phyloP scores from a whole-genome alignment of 345 rosid genomes.

The Eucalyptus decipiens region DNA sequence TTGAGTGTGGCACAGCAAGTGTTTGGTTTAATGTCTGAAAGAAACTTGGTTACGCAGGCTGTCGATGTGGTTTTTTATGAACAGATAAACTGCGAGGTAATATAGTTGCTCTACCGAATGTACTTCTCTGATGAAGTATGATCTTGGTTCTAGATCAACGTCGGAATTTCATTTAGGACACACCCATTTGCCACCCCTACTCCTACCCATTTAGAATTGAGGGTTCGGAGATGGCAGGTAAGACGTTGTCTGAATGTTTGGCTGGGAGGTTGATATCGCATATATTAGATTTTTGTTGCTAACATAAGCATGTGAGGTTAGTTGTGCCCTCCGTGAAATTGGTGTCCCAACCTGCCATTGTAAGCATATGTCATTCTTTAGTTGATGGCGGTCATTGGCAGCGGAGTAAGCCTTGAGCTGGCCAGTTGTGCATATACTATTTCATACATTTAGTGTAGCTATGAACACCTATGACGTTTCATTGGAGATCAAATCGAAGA shows the following conservation, averaged over 20 bases:
- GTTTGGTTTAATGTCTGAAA: not conserved
- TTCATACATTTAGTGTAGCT: not conserved
- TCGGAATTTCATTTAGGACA: not conserved
- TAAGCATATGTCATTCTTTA: not conserved
- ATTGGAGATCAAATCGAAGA: not conserved
- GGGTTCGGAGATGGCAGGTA: not conserved
- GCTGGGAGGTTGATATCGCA: not conserved
- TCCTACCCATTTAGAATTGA: not conserved
- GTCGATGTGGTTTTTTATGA: not conserved
- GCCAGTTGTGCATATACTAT: not conserved
- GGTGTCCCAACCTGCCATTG: not conserved
- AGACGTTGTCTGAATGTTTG: not conserved
- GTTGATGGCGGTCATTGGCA: accelerated
- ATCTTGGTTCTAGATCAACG: not conserved
- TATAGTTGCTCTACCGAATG: not conserved
- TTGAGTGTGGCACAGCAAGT: not conserved
- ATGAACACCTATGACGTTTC: not conserved
- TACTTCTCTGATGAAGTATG: not conserved
- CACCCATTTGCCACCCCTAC: not conserved
- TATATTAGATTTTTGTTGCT: not conserved
- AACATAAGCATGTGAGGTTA: not conserved
- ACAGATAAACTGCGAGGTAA: not conserved
- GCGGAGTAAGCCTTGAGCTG: not conserved
- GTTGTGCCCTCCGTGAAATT: not conserved
- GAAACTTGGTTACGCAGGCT: not conserved